Base-by-base conservation (phyloP, 1,139 yeast genomes). In the Saccharomyces uvarum region DNA sequence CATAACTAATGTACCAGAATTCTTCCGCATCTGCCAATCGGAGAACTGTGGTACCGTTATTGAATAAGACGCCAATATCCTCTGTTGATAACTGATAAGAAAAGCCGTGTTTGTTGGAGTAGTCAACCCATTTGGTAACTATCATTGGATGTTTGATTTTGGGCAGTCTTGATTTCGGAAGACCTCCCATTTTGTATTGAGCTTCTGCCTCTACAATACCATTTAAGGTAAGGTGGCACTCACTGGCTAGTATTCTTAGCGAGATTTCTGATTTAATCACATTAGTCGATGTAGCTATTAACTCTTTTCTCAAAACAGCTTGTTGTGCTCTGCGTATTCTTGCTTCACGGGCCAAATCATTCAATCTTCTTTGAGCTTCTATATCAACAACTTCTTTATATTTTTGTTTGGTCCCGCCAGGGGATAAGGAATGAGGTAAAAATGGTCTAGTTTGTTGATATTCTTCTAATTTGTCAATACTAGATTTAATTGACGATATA, bases 101-200 rank as follows among this genome's bases (percentile, higher is more conserved):
- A 66, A 95, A 86, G 0, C 99, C 99, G 71, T 91, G 95, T 68
- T 88, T 89, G 73, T 91, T 90, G 47, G 97, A 88, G 70, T 93
- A 93, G 70, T 95, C 99, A 31, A 95, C 99, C 99, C 99, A 95
- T 70, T 91, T 91, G 59, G 95, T 86, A 51, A 93, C 85, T 59
- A 88, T 81, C 14, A 85, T 79, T 13, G 93, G 93, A 60, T 81
- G 81, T 62, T 79, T 84, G 61, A 81, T 58, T 44, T 63, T 63
- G 19, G 70, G 66, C 44, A 65, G 56, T 55, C 69, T 54, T 19
- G 70, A 63, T 54, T 60, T 67, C 41, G 68, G 73, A 53, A 67
- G 56, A 7, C 70, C 70, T 32, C 70, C 70, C 73, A 73, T 72
- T 61, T 73, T 70, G 29, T 74, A 70, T 56, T 74, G 77, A 41